Evolutionary conservation across 2,329 filamentous ascomycete genomes (phyloP), one percentile per base, ranked within the genome.

Genomic region (Lachnellula arida): DNA sequence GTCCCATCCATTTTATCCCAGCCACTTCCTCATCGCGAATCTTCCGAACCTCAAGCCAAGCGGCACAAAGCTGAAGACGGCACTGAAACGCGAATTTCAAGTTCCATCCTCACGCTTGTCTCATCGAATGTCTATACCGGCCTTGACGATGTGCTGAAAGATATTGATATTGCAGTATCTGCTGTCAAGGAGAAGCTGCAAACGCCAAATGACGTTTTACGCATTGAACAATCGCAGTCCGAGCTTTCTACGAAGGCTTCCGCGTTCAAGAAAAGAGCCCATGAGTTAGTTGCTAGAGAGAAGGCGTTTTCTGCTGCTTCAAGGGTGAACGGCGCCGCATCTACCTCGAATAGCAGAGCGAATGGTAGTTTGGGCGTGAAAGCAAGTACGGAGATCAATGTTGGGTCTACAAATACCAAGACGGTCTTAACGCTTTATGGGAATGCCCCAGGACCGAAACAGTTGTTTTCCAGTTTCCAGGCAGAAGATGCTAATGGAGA

Each of bases 401-500:
- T 70, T 68, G 60, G 62, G 23, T 69, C 75, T 19, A 67, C 76
- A 62, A 70, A 80, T 61, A 72, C 80, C 54, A 79, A 76, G 59
- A 75, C 84, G 15, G 86, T 93, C 5, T 76, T 97, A 56, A 93
- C 89, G 0, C 76, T 96, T 1, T 86, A 85, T 63, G 91, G 89
- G 53, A 88, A 85, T 63, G 88, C 88, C 42, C 84, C 86, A 1
- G 84, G 85, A 46, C 81, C 88, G 37, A 87, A 85, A 63, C 88
- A 93, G 58, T 76, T 97, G 4, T 97, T 94, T 70, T 96, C 93
- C 4, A 96, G 92, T 71, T 76, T 96, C 49, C 89, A 88, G 61
- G 59, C 67, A 1, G 70, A 73, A 35, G 66, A 76, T 44, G 70
- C 12, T 23, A 32, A 71, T 1, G 66, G 65, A 35, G 62, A 64